Percentiles rank a stretch among this genome's conserved stretches.
These are phyloP conservation scores for Mucor circinelloides DNA, from an alignment of 371 early-diverging fungal genomes.

Conservation along the genomic window DNA sequence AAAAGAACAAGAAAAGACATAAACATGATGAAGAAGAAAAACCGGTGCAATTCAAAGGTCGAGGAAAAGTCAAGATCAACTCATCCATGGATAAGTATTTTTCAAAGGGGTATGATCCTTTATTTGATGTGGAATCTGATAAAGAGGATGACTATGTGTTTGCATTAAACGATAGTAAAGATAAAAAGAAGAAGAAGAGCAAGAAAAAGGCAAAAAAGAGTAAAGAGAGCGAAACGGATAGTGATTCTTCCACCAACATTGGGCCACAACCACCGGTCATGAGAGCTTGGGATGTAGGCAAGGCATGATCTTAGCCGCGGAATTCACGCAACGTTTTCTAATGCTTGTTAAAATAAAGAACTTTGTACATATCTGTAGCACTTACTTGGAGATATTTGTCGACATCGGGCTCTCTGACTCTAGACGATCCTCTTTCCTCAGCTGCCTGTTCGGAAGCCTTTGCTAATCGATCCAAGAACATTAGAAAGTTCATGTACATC, in stretches of 20 bases:
- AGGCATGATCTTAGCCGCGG: constrained; percentile 9
- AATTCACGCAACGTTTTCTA: constrained; percentile 10
- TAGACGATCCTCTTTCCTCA: not conserved
- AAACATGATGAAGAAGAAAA: not conserved
- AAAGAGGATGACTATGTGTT: constrained; percentile 42
- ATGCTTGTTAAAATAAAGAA: not conserved
- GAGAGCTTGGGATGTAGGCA: constrained; percentile 13
- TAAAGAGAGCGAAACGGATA: constrained; percentile 18
- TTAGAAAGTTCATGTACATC: not conserved
- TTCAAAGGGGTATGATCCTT: constrained; percentile 67
- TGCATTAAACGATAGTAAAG: constrained; percentile 18
- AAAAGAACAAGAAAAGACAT: not conserved
- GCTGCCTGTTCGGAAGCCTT: not conserved
- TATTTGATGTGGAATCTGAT: constrained; percentile 60
- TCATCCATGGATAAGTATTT: constrained; percentile 79
- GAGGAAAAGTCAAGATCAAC: constrained; percentile 36
- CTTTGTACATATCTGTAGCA: not conserved
- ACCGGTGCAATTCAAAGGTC: constrained; percentile 30
- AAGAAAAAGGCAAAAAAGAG: constrained; percentile 24
- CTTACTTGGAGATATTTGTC: constrained; percentile 8
- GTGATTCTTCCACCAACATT: not conserved
- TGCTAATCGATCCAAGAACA: constrained; percentile 14
- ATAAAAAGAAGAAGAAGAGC: constrained; percentile 22
- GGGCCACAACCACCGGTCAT: not conserved
- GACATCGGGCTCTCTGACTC: constrained; percentile 2